A percentile compares a stretch with the other conserved stretches of the same genome.
These are phyloP conservation scores for Pistacia integerrima DNA, from an alignment of 345 rosid species.

Conservation along the genomic window DNA sequence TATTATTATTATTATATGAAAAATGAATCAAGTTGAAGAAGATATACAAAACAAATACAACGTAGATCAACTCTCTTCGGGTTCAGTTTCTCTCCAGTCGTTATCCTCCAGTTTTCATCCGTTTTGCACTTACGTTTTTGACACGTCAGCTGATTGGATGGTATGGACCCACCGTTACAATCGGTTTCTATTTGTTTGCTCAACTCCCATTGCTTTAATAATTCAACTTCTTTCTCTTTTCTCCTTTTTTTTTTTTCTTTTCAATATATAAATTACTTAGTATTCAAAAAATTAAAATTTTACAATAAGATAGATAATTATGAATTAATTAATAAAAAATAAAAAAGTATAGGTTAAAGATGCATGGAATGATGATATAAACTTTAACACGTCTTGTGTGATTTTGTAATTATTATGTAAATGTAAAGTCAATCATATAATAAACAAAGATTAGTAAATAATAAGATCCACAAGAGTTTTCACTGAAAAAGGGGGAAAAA, in stretches of 20 bases:
- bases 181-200: background rate
- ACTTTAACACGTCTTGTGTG: background rate
- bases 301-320: too few species aligned
- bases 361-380: background rate
- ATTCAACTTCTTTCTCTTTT: background rate
- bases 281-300: too few species aligned
- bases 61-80: constrained; percentile 4
- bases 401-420: constrained; percentile 8
- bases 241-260: background rate
- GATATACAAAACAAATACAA: background rate
- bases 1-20: too few species aligned
- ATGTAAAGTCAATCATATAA: constrained; percentile 24
- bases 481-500: background rate
- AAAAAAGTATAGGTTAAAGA: background rate
- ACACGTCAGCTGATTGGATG: constrained; percentile 48
- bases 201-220: background rate
- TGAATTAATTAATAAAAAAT: too few species aligned
- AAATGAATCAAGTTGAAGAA: background rate
- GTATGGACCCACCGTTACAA: constrained; percentile 39
- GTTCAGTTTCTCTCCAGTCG: constrained; percentile 47
- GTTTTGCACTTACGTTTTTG: constrained; percentile 40
- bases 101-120: constrained; percentile 62
- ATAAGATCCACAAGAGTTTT: constrained; percentile 4
- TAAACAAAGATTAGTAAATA: constrained; percentile 4
- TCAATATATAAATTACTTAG: too few species aligned